Evolutionary conservation across 2,329 filamentous ascomycete species (phyloP).

Genomic region (Claviceps pusilla): DNA sequence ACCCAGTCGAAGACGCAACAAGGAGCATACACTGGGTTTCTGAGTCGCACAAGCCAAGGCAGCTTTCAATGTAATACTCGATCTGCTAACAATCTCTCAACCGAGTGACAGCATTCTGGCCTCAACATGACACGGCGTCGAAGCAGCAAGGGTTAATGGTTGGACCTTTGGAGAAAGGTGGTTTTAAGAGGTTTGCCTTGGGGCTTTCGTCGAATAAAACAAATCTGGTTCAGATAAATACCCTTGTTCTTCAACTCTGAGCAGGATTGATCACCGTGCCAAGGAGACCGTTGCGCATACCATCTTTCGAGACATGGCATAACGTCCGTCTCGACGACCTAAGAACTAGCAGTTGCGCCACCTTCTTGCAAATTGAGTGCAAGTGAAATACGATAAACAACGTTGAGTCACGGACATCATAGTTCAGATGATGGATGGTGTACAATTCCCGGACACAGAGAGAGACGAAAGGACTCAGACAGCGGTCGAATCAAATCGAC

Average conservation of each 20-base stretch:
- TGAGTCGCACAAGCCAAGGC: no score
- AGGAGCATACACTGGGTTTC: no score
- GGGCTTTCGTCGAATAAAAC: neutral
- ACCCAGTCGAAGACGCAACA: neutral
- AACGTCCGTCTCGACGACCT: no score
- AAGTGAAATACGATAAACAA: neutral
- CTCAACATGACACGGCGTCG: no score
- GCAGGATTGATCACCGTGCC: no score
- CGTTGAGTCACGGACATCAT: neutral
- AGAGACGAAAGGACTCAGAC: no score
- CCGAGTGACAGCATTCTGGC: no score
- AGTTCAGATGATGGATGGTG: neutral
- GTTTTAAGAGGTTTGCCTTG: neutral
- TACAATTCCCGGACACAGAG: neutral
- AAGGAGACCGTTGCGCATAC: no score
- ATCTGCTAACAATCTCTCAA: neutral
- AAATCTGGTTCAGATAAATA: neutral
- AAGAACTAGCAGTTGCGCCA: neutral
- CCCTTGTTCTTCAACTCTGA: neutral
- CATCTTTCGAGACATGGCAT: no score
- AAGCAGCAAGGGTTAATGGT: neutral
- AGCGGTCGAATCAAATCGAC: no score
- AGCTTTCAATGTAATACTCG: neutral
- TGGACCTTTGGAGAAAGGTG: neutral
- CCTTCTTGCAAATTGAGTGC: neutral